Conservation (phyloP, 2,329 filamentous ascomycete genomes). For the Ophiocordyceps unilateralis region DNA sequence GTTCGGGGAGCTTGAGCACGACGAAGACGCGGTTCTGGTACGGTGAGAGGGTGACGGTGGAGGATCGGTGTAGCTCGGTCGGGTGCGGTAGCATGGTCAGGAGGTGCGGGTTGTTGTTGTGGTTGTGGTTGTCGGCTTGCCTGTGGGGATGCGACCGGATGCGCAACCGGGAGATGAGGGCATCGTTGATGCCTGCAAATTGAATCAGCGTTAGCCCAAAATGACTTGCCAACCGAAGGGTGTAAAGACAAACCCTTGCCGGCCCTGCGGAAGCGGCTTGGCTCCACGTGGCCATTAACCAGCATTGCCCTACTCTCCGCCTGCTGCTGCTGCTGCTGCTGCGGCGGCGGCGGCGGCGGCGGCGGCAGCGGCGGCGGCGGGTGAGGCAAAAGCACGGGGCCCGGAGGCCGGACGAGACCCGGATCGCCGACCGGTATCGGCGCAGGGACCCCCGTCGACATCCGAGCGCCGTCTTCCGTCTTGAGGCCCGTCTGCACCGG, state of each 20-base stretch:
- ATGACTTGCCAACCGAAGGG: neutral
- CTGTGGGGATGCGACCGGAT: conserved; percentile 53
- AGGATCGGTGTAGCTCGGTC: conserved; percentile 50
- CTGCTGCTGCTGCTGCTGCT: no score
- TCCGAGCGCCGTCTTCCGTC: conserved; percentile 15
- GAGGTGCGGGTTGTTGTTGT: conserved; percentile 10
- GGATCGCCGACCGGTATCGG: conserved; percentile 5
- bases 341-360: conserved; percentile 1
- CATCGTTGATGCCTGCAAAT: conserved; percentile 32
- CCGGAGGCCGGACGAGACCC: neutral
- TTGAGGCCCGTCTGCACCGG: conserved; percentile 17
- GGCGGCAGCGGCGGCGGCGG: neutral
- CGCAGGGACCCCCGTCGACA: conserved; percentile 10
- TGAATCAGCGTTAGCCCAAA: neutral
- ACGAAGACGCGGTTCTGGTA: conserved; percentile 57
- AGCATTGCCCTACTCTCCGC: conserved; percentile 10
- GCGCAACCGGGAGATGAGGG: conserved; percentile 49
- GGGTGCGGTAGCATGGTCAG: conserved; percentile 49
- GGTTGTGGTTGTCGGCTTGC: conserved; percentile 40
- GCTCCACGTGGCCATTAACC: conserved; percentile 16
- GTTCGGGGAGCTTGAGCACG: conserved; percentile 44
- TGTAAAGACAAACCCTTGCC: conserved; percentile 21
- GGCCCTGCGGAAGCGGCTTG: conserved; percentile 18
- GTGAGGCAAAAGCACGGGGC: neutral
- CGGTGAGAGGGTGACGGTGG: conserved; percentile 52